phyloP scores from a whole-genome alignment of 2,329 filamentous ascomycete genomes.

The Nothophoma quercina region DNA sequence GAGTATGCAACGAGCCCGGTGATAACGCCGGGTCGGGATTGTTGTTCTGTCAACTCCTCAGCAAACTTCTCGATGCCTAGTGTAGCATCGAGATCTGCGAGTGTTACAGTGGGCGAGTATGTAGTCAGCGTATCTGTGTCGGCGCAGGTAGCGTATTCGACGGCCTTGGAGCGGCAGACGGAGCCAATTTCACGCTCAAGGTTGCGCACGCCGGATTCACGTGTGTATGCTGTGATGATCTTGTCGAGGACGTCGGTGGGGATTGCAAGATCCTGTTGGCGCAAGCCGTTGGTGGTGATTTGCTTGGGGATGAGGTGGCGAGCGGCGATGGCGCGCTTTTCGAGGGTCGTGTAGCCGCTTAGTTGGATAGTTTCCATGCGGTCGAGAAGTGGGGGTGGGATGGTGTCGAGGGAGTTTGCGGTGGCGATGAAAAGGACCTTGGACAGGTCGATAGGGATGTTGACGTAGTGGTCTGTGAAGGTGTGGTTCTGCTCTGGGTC shows the following conservation, averaged over 20 bases:
- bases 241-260: conserved; percentile 88
- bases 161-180: conserved; percentile 85
- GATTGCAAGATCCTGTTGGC: conserved; percentile 76
- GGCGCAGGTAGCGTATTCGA: conserved; percentile 90
- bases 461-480: conserved; percentile 96
- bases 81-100: conserved; percentile 87
- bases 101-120: conserved; percentile 76
- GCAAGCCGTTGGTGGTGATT: conserved; percentile 86
- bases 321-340: conserved; percentile 94
- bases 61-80: conserved; percentile 93
- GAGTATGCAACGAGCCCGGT: conserved; percentile 96
- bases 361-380: conserved; percentile 96
- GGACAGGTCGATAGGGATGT: conserved; percentile 92
- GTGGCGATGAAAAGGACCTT: conserved; percentile 98
- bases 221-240: conserved; percentile 95
- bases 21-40: conserved; percentile 83
- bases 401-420: conserved; percentile 92
- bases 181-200: conserved; percentile 94
- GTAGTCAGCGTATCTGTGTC: conserved; percentile 70
- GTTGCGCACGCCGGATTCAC: conserved; percentile 94
- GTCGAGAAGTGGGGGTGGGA: conserved; percentile 90
- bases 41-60: conserved; percentile 91
- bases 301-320: conserved; percentile 97
- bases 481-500: conserved; percentile 96
- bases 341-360: conserved; percentile 93